Base-by-base conservation (phyloP, 257 asterid genomes). In the Orobanche coerulescens region DNA sequence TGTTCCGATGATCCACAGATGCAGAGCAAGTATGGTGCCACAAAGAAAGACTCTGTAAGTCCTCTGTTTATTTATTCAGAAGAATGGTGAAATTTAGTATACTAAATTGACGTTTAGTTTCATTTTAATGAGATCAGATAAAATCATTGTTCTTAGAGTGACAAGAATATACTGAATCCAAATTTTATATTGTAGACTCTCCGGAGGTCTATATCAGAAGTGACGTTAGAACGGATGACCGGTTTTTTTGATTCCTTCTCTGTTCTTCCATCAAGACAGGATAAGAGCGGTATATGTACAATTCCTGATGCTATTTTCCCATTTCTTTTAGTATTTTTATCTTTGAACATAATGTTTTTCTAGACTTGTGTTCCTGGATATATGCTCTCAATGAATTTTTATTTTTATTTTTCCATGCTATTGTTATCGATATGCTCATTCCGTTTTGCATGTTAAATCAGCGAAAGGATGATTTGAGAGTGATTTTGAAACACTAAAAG, bases 11-110 rank as follows among this genome's bases (percentile, higher is more conserved):
- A 30, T 61, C 61, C 47, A 4, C 91, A 93, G 99, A 71, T 90
- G 74, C 97, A 86, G 79, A 78, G 89, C 88, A 93, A 89, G 80
- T 93, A 84, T 63, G 95, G 96, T 33, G 63, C 59, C 72, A 26
- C 78, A 67, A 89, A 76, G 76, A 85, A 80, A 69, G 79, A 75
- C 55, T 24, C 81, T 14, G 99, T 93, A 79, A 67, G 96, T 55
- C 46, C 61, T 63, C 46, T 54, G 62, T 37, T 47, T 36, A 5
- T 13, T 7, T 7, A 14, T 47, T 13, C 28, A 16, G 16, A 36
- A 30, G 44, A 39, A 19, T 51, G 52, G 48, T 15, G 9, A 47
- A 18, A 19, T 7, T 19, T 47, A 2, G 10, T 69, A 48, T 4
- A 24, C 53, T 43, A 16, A 28, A 15, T 44, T 54, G 9, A 33